Percentiles rank a stretch among this genome's conserved stretches.
These are phyloP conservation scores for Boletus rubescentipes DNA, from an alignment of 768 basidiomycete species.

Conservation along the genomic window DNA sequence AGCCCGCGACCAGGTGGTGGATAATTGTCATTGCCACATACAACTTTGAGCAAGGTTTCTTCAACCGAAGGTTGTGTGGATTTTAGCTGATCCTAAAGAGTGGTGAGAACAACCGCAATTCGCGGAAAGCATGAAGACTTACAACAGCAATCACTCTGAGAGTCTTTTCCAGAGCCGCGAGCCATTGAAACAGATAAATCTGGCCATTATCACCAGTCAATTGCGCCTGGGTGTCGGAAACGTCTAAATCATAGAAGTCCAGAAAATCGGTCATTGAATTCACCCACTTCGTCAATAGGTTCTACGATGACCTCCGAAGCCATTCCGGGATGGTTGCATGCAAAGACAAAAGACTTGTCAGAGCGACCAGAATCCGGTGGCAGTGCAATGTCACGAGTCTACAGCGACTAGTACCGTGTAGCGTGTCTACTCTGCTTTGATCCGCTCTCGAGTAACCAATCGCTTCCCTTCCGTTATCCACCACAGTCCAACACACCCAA, in stretches of 20 bases:
- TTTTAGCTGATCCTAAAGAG: slow-evolving; percentile 63
- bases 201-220: slow-evolving; percentile 74
- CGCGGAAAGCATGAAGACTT: slow-evolving; percentile 25
- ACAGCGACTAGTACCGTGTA: neutral
- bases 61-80: slow-evolving; percentile 61
- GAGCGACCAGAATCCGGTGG: slow-evolving; percentile 5
- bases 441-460: slow-evolving; percentile 19
- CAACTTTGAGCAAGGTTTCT: slow-evolving; percentile 61
- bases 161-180: slow-evolving; percentile 62
- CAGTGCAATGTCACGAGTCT: slow-evolving; percentile 8
- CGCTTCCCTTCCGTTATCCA: slow-evolving; percentile 30
- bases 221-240: slow-evolving; percentile 49
- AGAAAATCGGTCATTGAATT: neutral
- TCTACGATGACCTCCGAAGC: slow-evolving; percentile 25
- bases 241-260: slow-evolving; percentile 9
- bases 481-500: slow-evolving; percentile 29
- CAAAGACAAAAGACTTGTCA: neutral
- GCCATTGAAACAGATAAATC: slow-evolving; percentile 83
- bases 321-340: slow-evolving; percentile 22
- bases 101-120: neutral
- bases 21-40: slow-evolving; percentile 61
- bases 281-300: slow-evolving; percentile 33
- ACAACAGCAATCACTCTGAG: slow-evolving; percentile 53
- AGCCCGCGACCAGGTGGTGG: slow-evolving; percentile 88
- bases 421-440: slow-evolving; percentile 22